Percentiles rank a stretch among this genome's conserved stretches.
Conservation (phyloP, 495 filamentous ascomycete species). For the Penicillium lividum region DNA sequence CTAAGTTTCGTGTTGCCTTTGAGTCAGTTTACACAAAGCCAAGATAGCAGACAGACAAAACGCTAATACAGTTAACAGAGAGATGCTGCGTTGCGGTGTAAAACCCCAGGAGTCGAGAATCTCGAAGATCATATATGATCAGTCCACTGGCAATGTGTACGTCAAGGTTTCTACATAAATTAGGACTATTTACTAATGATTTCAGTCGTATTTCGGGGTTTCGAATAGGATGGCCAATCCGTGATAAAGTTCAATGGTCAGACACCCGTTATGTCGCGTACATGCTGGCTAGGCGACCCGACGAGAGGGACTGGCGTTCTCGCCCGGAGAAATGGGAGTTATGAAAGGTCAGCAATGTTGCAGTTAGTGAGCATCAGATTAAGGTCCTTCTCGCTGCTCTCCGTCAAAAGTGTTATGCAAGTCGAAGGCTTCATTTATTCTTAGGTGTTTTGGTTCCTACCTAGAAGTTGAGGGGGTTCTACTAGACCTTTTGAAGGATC, state of each 20-base stretch:
- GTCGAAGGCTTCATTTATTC: too few relatives aligned
- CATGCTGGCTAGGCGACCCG: conserved; percentile 9
- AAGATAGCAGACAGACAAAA: not conserved
- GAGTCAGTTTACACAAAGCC: conserved; percentile 17
- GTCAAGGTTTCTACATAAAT: conserved; percentile 8
- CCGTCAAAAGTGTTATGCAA: too few relatives aligned
- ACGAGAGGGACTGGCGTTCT: conserved; percentile 11
- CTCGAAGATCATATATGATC: conserved; percentile 25
- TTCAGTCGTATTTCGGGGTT: conserved; percentile 22
- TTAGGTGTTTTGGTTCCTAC: too few relatives aligned
- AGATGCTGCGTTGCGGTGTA: conserved; percentile 17
- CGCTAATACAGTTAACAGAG: conserved; percentile 16
- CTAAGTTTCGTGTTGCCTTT: conserved; percentile 15
- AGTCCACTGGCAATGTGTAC: conserved; percentile 18
- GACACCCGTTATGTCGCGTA: conserved; percentile 14
- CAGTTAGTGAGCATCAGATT: too few relatives aligned
- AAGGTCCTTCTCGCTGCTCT: too few relatives aligned
- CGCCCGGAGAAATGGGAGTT: conserved; percentile 17
- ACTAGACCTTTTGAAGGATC: too few relatives aligned
- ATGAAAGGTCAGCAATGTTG: too few relatives aligned
- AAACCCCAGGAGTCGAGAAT: conserved; percentile 9
- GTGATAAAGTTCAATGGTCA: conserved; percentile 18
- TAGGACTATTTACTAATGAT: conserved; percentile 15
- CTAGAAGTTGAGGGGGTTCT: too few relatives aligned
- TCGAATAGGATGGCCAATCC: conserved; percentile 22